These are phyloP conservation scores for Phlebiopsis flavidoalba DNA, from an alignment of 768 basidiomycete genomes.

Conservation along the genomic window DNA sequence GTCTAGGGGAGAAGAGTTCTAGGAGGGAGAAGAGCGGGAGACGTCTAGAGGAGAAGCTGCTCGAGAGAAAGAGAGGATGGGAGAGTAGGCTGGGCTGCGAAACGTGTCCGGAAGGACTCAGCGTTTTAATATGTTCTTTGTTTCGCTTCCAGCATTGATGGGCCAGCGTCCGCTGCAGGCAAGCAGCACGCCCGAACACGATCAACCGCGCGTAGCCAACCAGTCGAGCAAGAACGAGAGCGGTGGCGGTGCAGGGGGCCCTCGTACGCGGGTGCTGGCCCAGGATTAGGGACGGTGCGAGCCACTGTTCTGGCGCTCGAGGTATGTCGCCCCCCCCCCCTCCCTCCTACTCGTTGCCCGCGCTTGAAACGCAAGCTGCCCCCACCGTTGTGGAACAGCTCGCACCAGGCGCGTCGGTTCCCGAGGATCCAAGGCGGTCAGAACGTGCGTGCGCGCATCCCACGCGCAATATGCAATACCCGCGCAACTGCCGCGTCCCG, in stretches of 20 bases:
- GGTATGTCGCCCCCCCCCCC: no score
- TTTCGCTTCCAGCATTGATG: not conserved
- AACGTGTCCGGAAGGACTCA: not conserved
- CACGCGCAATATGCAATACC: not conserved
- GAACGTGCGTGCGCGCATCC: conserved; percentile 1
- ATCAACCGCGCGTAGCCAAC: conserved; percentile 4
- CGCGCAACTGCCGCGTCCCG: not conserved
- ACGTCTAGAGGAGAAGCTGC: not conserved
- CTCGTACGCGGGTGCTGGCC: conserved; percentile 1
- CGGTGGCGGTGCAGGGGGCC: not conserved
- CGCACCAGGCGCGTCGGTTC: not conserved
- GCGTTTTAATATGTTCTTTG: not conserved
- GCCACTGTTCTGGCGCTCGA: not conserved
- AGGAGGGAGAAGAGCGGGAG: not conserved
- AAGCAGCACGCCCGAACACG: not conserved
- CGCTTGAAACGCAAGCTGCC: not conserved
- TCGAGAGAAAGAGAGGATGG: not conserved
- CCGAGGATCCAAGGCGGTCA: not conserved
- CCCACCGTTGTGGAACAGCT: not conserved
- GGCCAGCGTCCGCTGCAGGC: not conserved
- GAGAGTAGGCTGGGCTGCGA: not conserved
- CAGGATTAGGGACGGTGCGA: not conserved
- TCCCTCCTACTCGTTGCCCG: not conserved
- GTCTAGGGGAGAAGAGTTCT: conserved; percentile 1
- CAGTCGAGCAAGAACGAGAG: not conserved